Conservation (phyloP, 1,139 yeast genomes). For the Geotrichum siamense region DNA sequence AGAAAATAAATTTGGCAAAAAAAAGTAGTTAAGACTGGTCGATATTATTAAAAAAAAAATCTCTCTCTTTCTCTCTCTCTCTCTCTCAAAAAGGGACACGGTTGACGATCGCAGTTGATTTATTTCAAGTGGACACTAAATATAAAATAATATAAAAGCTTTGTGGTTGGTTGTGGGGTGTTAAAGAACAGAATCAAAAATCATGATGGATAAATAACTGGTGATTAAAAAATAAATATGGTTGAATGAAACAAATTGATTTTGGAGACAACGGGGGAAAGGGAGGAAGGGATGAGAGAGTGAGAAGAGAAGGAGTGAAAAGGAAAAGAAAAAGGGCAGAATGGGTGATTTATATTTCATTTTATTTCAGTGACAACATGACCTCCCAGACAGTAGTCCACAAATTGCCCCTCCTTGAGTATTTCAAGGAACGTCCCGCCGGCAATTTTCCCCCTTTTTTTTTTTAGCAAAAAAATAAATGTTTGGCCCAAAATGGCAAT, state of each 20-base stretch:
- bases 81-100: too few species aligned
- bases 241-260: too few species aligned
- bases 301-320: neutral
- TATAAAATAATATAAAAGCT: neutral
- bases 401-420: too few species aligned
- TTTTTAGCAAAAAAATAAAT: too few species aligned
- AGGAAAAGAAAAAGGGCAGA: neutral
- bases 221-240: neutral
- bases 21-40: neutral
- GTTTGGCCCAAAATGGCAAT: too few species aligned
- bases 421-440: too few species aligned
- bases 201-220: neutral
- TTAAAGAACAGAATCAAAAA: conserved; percentile 6
- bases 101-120: too few species aligned
- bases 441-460: too few species aligned
- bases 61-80: too few species aligned
- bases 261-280: neutral
- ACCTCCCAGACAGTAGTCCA: too few species aligned
- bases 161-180: neutral
- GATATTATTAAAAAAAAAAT: neutral
- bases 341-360: neutral
- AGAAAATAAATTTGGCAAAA: neutral
- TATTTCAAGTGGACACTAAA: too few species aligned
- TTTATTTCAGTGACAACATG: too few species aligned
- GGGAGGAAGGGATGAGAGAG: neutral